phyloP scores from a whole-genome alignment of 805 yeast species.

The Saccharomycopsis sp. region DNA sequence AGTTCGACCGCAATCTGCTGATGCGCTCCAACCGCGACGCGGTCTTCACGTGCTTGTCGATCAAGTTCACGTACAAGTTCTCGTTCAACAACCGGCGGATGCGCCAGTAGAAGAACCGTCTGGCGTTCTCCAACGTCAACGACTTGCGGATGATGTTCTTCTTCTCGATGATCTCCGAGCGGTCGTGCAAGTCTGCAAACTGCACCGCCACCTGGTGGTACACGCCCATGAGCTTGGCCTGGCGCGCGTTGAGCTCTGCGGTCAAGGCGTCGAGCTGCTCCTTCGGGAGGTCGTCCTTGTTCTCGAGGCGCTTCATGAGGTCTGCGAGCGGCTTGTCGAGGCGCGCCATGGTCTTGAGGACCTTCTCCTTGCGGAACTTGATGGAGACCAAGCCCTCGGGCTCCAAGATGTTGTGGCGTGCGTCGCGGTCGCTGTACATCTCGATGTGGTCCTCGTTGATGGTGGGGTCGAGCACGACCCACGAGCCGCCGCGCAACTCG shows the following conservation, averaged over 20 bases:
- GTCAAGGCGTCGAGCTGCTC: conserved; percentile 64
- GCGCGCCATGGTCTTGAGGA: conserved; percentile 85
- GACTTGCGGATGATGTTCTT: conserved; percentile 87
- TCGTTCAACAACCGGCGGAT: conserved; percentile 92
- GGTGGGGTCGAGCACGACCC: conserved; percentile 99
- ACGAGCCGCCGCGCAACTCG: conserved; percentile 98
- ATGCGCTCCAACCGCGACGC: conserved; percentile 72
- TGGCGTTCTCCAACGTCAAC: conserved; percentile 76
- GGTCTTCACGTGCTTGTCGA: conserved; percentile 54
- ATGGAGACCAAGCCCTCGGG: conserved; percentile 99
- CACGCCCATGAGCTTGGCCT: conserved; percentile 71
- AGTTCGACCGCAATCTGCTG: conserved; percentile 84
- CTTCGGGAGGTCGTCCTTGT: conserved; percentile 40
- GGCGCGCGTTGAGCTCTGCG: conserved; percentile 68
- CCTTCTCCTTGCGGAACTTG: conserved; percentile 90
- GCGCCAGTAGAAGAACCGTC: conserved; percentile 99
- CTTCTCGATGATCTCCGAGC: conserved; percentile 95
- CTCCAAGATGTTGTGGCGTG: conserved; percentile 97
- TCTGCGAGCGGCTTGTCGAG: conserved; percentile 71
- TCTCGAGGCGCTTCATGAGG: conserved; percentile 54
- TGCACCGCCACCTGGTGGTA: conserved; percentile 90
- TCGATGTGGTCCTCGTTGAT: conserved; percentile 97
- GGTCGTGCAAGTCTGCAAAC: conserved; percentile 96
- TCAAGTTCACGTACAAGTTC: conserved; percentile 73
- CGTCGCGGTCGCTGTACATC: conserved; percentile 94